These are phyloP conservation scores for Fusarium sp. DNA, from an alignment of 2,329 filamentous ascomycete species.

Conservation along the genomic window DNA sequence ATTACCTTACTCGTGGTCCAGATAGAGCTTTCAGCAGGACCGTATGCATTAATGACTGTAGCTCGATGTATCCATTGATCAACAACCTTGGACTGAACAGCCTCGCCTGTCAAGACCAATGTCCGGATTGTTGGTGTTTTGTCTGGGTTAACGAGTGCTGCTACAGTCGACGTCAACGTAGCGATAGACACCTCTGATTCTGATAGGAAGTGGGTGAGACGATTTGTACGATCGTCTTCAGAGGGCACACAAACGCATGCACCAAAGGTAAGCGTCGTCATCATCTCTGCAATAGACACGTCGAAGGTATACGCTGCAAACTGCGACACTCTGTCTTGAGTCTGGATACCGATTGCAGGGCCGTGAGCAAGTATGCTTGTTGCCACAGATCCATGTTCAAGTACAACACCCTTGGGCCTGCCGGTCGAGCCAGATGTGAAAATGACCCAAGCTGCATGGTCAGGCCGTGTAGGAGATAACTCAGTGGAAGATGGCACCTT, in stretches of 20 bases:
- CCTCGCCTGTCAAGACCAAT: background rate
- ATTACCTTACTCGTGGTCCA: background rate
- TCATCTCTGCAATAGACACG: conserved; percentile 3
- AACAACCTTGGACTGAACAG: background rate
- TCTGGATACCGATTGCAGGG: background rate
- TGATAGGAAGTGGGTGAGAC: background rate
- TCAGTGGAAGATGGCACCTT: background rate
- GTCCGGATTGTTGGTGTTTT: background rate
- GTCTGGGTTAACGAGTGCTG: background rate
- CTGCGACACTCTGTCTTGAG: background rate
- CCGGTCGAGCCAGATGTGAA: conserved; percentile 2
- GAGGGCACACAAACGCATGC: conserved; percentile 6
- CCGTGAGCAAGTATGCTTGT: conserved; percentile 5
- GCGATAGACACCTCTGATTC: background rate
- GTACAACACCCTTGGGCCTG: background rate
- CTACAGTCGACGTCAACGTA: conserved; percentile 1
- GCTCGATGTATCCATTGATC: conserved; percentile 4
- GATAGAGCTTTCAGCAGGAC: background rate
- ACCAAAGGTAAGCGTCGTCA: background rate
- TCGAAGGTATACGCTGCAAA: conserved; percentile 6
- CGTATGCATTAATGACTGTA: background rate
- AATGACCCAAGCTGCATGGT: conserved; percentile 1
- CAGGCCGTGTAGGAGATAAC: background rate
- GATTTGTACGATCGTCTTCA: background rate
- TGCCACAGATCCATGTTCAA: background rate